phyloP scores from a whole-genome alignment of 225 moss, liverwort and hornwort genomes.

The Sphagnum contortum region DNA sequence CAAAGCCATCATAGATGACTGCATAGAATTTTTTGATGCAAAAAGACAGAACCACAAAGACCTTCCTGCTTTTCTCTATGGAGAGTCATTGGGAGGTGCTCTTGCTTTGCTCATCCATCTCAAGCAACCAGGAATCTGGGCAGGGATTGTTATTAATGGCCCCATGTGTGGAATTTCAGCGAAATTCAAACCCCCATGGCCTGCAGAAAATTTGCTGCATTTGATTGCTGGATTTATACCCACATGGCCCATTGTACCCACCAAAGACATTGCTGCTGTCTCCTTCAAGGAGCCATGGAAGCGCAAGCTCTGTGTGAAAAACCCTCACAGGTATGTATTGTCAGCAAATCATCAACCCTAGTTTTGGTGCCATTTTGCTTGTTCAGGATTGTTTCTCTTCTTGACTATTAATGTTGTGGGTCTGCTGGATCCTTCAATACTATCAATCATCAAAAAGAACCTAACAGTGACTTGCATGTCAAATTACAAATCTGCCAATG shows the following conservation, averaged over 20 bases:
- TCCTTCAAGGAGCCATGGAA: slow-evolving; percentile 89
- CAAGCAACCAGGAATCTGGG: slow-evolving; percentile 45
- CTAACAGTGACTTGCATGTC: no score
- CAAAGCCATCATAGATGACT: slow-evolving; percentile 47
- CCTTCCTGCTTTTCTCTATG: slow-evolving; percentile 59
- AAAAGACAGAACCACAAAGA: slow-evolving; percentile 18
- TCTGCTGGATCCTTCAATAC: no score
- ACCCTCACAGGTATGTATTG: slow-evolving; percentile 40
- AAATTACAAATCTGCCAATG: no score
- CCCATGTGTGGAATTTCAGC: slow-evolving; percentile 76
- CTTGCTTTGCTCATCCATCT: slow-evolving; percentile 59
- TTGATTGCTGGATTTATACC: slow-evolving; percentile 51
- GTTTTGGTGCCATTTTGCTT: neutral
- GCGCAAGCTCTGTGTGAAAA: slow-evolving; percentile 56
- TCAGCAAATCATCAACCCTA: neutral
- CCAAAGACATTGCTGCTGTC: slow-evolving; percentile 69
- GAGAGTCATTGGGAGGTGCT: slow-evolving; percentile 80
- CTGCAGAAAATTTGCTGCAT: slow-evolving; percentile 42
- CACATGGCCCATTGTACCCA: slow-evolving; percentile 66
- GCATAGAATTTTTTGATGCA: slow-evolving; percentile 54
- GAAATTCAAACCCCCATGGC: slow-evolving; percentile 69
- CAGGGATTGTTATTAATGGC: slow-evolving; percentile 56
- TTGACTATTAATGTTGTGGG: no score
- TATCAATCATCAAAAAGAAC: no score
- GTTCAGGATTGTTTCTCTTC: neutral